phyloP scores from a whole-genome alignment of 805 yeast genomes.

The Candida silvicultrix region DNA sequence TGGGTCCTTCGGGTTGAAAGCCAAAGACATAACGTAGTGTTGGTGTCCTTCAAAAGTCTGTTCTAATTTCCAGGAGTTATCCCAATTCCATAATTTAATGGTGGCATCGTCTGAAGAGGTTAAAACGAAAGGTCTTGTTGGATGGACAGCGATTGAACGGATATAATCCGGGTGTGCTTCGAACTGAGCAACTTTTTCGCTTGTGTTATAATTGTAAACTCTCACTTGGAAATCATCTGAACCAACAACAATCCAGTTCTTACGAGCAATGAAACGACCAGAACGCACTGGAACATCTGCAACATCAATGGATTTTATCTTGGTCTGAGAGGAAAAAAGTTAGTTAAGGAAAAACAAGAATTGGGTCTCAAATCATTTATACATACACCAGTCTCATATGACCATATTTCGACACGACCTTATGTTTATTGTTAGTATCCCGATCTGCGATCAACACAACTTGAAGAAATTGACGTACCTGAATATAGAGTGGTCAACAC shows the following conservation, averaged over 20 bases:
- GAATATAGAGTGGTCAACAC: constrained; percentile 84
- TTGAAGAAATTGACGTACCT: constrained; percentile 40
- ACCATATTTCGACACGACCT: constrained; percentile 78
- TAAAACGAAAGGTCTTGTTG: constrained; percentile 81
- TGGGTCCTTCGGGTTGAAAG: constrained; percentile 96
- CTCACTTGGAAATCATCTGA: constrained; percentile 93
- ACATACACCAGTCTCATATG: constrained; percentile 67
- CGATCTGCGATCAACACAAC: background rate
- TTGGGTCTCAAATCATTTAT: background rate
- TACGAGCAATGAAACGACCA: constrained; percentile 90
- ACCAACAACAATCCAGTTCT: constrained; percentile 96
- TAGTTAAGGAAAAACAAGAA: background rate
- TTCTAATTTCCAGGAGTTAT: constrained; percentile 81
- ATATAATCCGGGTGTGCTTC: constrained; percentile 98
- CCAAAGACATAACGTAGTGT: constrained; percentile 90
- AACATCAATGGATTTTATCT: constrained; percentile 87
- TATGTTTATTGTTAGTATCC: background rate
- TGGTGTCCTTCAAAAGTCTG: constrained; percentile 94
- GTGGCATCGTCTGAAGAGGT: constrained; percentile 91
- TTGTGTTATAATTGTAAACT: constrained; percentile 91
- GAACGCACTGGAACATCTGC: constrained; percentile 96
- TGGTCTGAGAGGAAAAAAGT: constrained; percentile 28
- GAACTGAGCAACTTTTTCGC: constrained; percentile 89
- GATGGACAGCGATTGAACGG: constrained; percentile 90
- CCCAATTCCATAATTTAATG: constrained; percentile 97